These are phyloP conservation scores for Diphasiastrum complanatum DNA, from an alignment of 83 land plant species.

Conservation along the genomic window DNA sequence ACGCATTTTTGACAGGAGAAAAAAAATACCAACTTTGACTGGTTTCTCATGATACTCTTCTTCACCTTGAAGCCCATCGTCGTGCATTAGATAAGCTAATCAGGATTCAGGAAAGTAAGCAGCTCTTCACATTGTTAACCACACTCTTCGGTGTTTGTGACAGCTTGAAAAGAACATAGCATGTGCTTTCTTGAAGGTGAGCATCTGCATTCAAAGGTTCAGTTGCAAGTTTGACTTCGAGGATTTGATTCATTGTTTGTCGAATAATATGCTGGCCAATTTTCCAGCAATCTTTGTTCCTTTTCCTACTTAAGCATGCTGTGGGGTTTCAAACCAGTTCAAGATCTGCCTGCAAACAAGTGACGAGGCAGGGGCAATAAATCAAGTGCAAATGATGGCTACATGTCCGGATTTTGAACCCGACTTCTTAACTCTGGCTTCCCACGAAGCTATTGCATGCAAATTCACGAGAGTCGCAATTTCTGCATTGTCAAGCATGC, in stretches of 20 bases:
- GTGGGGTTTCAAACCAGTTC: slow-evolving; percentile 43
- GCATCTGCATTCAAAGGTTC: no score
- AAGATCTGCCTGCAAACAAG: slow-evolving; percentile 66
- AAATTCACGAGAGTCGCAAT: slow-evolving; percentile 47
- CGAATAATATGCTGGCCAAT: not conserved
- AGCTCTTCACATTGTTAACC: no score
- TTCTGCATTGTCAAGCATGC: slow-evolving; percentile 47
- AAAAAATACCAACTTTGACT: no score
- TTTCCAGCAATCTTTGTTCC: not conserved
- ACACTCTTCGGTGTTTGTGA: slow-evolving; percentile 3
- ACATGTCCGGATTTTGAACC: slow-evolving; percentile 63
- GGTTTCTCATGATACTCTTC: no score
- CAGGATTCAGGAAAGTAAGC: no score
- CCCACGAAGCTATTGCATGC: slow-evolving; percentile 79
- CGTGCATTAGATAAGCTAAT: no score
- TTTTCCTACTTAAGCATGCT: not conserved
- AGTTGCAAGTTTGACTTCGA: not conserved
- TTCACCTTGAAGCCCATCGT: no score
- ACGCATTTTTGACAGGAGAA: no score
- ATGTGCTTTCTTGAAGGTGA: slow-evolving; percentile 70
- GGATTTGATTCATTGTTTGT: slow-evolving; percentile 1
- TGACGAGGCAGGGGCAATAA: slow-evolving; percentile 44
- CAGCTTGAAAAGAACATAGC: slow-evolving; percentile 71
- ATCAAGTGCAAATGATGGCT: slow-evolving; percentile 59
- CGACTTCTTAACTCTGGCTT: slow-evolving; percentile 67